Base-by-base conservation (phyloP, 2,329 filamentous ascomycete genomes). In the Capronia epimyces region DNA sequence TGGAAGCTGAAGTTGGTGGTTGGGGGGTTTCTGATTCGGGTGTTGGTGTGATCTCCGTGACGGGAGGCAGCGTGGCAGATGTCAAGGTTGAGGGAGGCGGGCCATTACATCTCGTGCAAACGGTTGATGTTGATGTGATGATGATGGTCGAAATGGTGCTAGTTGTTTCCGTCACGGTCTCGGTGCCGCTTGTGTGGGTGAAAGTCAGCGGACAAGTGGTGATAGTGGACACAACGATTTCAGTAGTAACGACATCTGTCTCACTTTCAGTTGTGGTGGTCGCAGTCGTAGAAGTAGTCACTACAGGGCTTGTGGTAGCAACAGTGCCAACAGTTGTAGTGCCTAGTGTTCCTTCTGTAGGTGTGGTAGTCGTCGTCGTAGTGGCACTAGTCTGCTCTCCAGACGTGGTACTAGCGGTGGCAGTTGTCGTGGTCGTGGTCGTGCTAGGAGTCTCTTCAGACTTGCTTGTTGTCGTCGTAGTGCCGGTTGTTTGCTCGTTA, bases 21-120 rank as follows among this genome's bases (percentile, higher is more conserved):
- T 36, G 36, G 8, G 46, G 10, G 8, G 41, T 39, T 22, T 15
- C 47, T 22, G 49, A 46, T 36, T 37, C 24, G 3, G 59, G 47
- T n/a, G 56, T 40, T 3, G 52, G 39, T 15, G 54, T 43, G 5
- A 82, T 65, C 34, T 80, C 83, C 56, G 81, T 71, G 20, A 21
- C 18, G 10, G 40, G 34, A 22, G 49, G 37, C 9, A 29, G 37
- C 2, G 49, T 44, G 22, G 24, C 39, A 2, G 49, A 47, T 21
- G 49, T 43, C 8, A 47, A 18, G 3, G 49, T 47, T 1, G 49
- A 39, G 1, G 50, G 50, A 9, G 50, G 50, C 27, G 50, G 32
- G 32, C 45, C 12, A 21, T 42, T 52, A 15, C 50, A 52, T 25
- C 32, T 41, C 7, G 45, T 52, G 41, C 50, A 52, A 10, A 48